phyloP scores from a whole-genome alignment of 2,329 filamentous ascomycete genomes.

The Colletotrichum lini region DNA sequence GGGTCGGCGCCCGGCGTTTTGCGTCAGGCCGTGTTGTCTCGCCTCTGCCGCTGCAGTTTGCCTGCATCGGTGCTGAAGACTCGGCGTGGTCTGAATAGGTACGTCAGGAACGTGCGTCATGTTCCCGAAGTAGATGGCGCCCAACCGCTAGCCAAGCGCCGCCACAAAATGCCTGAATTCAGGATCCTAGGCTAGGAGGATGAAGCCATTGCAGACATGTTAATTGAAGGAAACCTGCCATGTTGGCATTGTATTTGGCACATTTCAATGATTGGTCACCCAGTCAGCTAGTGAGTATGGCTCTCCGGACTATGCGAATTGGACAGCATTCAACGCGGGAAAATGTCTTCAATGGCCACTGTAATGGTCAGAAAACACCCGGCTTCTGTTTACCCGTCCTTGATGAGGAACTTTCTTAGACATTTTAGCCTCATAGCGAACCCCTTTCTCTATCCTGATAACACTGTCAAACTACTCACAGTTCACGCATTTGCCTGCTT shows the following conservation, averaged over 20 bases:
- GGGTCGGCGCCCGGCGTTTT: background rate
- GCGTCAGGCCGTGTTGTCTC: constrained; percentile 20
- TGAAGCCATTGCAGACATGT: background rate
- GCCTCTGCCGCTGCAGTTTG: constrained; percentile 12
- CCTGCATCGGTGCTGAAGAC: constrained; percentile 18
- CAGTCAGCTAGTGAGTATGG: background rate
- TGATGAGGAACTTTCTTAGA: too few relatives aligned
- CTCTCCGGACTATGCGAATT: background rate
- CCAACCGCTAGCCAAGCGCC: background rate
- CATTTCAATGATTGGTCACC: background rate
- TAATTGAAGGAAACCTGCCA: background rate
- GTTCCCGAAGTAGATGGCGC: background rate
- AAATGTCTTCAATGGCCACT: background rate
- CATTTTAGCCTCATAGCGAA: too few relatives aligned
- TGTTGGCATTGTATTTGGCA: background rate
- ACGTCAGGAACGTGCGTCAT: constrained; percentile 17
- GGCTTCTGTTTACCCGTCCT: too few relatives aligned
- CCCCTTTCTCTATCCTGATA: too few relatives aligned
- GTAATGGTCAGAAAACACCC: too few relatives aligned
- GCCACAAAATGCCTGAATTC: background rate
- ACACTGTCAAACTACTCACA: too few relatives aligned
- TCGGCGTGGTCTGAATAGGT: constrained; percentile 10
- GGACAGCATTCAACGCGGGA: background rate
- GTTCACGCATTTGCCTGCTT: too few relatives aligned
- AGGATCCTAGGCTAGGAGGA: background rate